Evolutionary conservation across 1,139 yeast species (phyloP), one percentile per base, ranked within the genome.

Genomic region (Pichia sp.): DNA sequence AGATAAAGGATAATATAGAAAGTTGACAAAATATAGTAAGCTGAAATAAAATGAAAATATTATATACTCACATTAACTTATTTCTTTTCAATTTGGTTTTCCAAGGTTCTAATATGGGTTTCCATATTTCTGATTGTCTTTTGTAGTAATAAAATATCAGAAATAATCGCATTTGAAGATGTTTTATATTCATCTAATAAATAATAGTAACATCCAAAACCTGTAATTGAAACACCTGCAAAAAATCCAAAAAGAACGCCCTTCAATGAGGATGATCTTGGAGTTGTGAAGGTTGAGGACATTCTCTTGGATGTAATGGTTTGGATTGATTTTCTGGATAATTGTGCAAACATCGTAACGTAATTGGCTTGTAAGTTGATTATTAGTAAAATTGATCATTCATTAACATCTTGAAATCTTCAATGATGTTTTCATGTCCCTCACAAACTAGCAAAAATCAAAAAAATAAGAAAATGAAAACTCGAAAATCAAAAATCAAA

Each of bases 161-260:
- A 80, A 54, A 87, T 78, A 55, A 88, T 80, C 27, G 85, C 87
- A 60, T 77, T 77, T 67, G 84, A 86, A 61, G 93, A 80, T 55
- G 77, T 72, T 64, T 84, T 82, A 75, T 86, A 87, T 68, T 86
- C 88, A 62, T 87, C 95, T 55, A 87, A 71, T 60, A 87, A 74
- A 69, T 87, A 88, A 68, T 81, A 84, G 72, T 87, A 88, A 14
- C 93, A 83, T 11, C 80, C 87, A 52, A 78, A 79, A 2, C 95
- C 93, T 29, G 96, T 84, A 57, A 76, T 68, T 28, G 88, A 75
- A 45, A 85, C 86, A 46, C 96, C 96, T 42, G 84, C 73, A 55
- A 88, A 75, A 68, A 88, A 88, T 2, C 96, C 96, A 52, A 84
- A 69, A 50, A 84, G 69, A 4, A 86, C 86, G 16, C 88, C 90